Evolutionary conservation across 2,329 filamentous ascomycete species (phyloP).

Genomic region (Emmonsiellopsis sp.): DNA sequence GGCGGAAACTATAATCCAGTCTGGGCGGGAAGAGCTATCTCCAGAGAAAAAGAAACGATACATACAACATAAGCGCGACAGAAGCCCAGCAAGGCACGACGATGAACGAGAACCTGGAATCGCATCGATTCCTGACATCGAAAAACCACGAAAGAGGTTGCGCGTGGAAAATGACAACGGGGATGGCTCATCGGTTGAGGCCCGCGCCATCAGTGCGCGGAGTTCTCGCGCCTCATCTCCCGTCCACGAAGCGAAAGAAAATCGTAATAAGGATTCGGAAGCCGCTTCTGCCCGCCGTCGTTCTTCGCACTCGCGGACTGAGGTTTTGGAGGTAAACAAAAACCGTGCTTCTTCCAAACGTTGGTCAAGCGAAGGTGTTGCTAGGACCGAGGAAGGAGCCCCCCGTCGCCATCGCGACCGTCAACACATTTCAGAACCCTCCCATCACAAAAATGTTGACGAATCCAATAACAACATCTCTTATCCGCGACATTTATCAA

Average conservation of each 20-base stretch:
- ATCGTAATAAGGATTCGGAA: slow-evolving; percentile 25
- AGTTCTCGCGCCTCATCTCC: slow-evolving; percentile 21
- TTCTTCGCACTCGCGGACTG: slow-evolving; percentile 12
- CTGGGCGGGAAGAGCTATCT: slow-evolving; percentile 36
- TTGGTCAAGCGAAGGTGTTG: slow-evolving; percentile 28
- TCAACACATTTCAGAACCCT: slow-evolving; percentile 10
- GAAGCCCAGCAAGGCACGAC: slow-evolving; percentile 9
- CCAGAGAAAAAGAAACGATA: slow-evolving; percentile 38
- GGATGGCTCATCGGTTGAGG: slow-evolving; percentile 15
- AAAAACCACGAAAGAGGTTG: slow-evolving; percentile 23
- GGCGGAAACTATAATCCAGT: slow-evolving; percentile 42
- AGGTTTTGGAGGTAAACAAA: slow-evolving; percentile 12
- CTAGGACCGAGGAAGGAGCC: slow-evolving; percentile 13
- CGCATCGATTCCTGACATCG: slow-evolving; percentile 16
- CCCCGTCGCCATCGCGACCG: slow-evolving; percentile 16
- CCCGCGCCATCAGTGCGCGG: slow-evolving; percentile 18
- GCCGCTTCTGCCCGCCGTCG: slow-evolving; percentile 18
- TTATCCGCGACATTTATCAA: slow-evolving; percentile 22
- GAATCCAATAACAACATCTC: slow-evolving; percentile 17
- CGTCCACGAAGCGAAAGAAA: slow-evolving; percentile 24
- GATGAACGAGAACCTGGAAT: slow-evolving; percentile 11
- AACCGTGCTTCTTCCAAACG: slow-evolving; percentile 24
- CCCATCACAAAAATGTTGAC: slow-evolving; percentile 15
- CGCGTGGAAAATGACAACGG: slow-evolving; percentile 20
- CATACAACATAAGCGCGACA: slow-evolving; percentile 27